Evolutionary conservation across 225 moss, liverwort and hornwort species (phyloP).

Genomic region (Neckera pumila): DNA sequence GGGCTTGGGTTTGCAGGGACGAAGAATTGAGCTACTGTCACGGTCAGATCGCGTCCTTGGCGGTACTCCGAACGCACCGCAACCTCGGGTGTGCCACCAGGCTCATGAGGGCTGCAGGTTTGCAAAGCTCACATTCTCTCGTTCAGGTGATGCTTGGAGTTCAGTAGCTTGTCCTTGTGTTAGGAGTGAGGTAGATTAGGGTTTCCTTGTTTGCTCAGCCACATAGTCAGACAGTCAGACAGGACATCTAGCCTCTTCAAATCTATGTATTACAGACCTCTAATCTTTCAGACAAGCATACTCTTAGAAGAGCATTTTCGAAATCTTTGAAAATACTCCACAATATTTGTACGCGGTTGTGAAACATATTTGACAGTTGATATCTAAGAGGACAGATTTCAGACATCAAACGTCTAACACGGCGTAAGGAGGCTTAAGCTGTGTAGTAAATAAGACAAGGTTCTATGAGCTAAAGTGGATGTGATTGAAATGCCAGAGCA

Average conservation of each 20-base stretch:
- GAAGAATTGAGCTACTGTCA: slow-evolving; percentile 78
- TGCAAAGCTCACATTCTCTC: background rate
- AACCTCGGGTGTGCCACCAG: slow-evolving; percentile 86
- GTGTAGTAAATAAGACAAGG: background rate
- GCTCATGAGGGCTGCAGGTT: slow-evolving; percentile 76
- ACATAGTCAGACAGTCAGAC: background rate
- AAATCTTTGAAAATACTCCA: background rate
- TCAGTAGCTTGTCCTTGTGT: background rate
- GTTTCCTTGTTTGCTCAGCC: background rate
- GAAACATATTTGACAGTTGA: background rate
- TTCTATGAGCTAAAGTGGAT: background rate
- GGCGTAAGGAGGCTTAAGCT: background rate
- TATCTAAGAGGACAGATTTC: background rate
- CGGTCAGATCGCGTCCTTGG: slow-evolving; percentile 92
- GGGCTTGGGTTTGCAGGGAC: slow-evolving; percentile 39
- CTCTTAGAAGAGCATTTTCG: background rate
- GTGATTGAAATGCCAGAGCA: slow-evolving; percentile 32
- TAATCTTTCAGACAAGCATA: background rate
- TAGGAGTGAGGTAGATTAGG: background rate
- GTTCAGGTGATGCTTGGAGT: background rate
- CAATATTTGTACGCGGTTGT: background rate
- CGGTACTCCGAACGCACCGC: slow-evolving; percentile 83
- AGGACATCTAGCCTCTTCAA: background rate
- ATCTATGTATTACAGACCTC: no score
- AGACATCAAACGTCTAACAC: background rate